Conservation (phyloP, 2,329 filamentous ascomycete species). For the Pseudocercospora macadamiae region DNA sequence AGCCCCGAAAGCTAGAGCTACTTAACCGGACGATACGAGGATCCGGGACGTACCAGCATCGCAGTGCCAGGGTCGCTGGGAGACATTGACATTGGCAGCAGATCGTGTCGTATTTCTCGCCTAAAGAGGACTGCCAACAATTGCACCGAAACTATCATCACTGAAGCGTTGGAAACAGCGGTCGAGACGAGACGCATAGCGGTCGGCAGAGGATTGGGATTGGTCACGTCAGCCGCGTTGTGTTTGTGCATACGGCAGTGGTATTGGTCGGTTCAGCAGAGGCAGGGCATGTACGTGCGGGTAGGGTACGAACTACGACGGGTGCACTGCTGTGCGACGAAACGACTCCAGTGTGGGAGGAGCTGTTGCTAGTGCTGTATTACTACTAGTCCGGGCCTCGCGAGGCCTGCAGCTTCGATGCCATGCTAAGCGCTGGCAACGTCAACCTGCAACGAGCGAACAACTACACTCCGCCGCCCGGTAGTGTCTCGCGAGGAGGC, state of each 20-base stretch:
- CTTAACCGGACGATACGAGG: neutral
- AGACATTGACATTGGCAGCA: neutral
- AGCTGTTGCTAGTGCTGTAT: too few species aligned
- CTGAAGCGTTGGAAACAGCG: too few species aligned
- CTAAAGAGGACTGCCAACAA: too few species aligned
- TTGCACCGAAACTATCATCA: too few species aligned
- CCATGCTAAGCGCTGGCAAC: constrained; percentile 1
- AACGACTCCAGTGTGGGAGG: too few species aligned
- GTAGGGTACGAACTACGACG: too few species aligned
- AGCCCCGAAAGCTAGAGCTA: neutral
- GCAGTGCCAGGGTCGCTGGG: neutral
- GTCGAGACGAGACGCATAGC: too few species aligned
- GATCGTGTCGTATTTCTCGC: neutral
- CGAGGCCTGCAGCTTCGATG: neutral
- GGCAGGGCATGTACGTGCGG: too few species aligned
- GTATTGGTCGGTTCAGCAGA: too few species aligned
- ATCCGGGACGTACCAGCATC: neutral
- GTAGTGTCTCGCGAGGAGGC: neutral
- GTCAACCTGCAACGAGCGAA: neutral
- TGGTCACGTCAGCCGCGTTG: neutral
- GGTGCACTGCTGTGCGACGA: neutral
- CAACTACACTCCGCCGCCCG: constrained; percentile 6
- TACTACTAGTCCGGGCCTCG: neutral
- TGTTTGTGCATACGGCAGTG: too few species aligned
- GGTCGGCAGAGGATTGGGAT: too few species aligned